Evolutionary conservation across 129 eudicot species (phyloP).

Genomic region (Helianthus tuberosus): DNA sequence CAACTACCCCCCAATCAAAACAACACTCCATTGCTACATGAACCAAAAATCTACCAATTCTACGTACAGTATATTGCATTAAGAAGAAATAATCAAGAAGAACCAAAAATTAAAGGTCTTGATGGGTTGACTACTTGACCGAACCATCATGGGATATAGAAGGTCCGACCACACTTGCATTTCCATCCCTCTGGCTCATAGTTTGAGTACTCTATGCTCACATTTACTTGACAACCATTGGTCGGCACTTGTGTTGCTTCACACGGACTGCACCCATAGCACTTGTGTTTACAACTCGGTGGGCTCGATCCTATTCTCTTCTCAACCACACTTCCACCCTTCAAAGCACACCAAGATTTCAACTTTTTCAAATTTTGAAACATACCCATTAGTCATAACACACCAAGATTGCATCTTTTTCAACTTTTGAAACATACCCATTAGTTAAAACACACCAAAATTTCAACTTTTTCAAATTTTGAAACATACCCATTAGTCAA

Average conservation of each 20-base stretch:
- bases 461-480: background rate
- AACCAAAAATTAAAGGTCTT: background rate
- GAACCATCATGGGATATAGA: slow-evolving; percentile 49
- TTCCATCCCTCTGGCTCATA: slow-evolving; percentile 84
- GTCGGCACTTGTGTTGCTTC: slow-evolving; percentile 84
- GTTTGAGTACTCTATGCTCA: slow-evolving; percentile 61
- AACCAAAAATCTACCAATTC: background rate
- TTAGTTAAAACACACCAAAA: slow-evolving; percentile 2
- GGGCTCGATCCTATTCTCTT: slow-evolving; percentile 76
- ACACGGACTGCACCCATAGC: slow-evolving; percentile 79
- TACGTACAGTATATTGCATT: background rate
- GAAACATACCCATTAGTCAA: slow-evolving; percentile 17
- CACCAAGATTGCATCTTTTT: background rate
- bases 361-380: background rate
- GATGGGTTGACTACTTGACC: background rate
- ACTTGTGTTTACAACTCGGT: slow-evolving; percentile 80
- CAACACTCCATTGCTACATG: background rate
- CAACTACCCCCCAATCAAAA: background rate
- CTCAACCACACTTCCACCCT: slow-evolving; percentile 18
- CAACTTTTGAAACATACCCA: slow-evolving; percentile 5
- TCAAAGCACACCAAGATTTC: slow-evolving; percentile 11
- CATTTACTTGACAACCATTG: slow-evolving; percentile 28
- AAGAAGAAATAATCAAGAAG: background rate
- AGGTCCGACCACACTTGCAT: slow-evolving; percentile 77
- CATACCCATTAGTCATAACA: slow-evolving; percentile 13